These are phyloP conservation scores for Hemileia vastatrix DNA, from an alignment of 1,284 basidiomycete species.

Conservation along the genomic window DNA sequence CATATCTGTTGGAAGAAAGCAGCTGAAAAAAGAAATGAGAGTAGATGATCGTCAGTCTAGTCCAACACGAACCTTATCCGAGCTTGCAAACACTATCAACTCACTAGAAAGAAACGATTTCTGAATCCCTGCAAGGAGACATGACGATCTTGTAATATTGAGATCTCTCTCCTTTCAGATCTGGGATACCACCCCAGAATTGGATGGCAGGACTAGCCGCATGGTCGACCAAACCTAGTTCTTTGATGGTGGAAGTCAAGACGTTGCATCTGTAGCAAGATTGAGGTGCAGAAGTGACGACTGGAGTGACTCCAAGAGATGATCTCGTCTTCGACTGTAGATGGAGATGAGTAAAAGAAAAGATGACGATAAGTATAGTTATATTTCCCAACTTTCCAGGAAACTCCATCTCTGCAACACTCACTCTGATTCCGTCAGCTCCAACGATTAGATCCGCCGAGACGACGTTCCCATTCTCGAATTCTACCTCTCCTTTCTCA, in stretches of 20 bases:
- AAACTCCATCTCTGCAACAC: constrained; percentile 6
- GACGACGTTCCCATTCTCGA: constrained; percentile 50
- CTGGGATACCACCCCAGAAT: constrained; percentile 46
- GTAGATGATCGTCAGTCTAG: background rate
- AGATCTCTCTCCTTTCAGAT: no score
- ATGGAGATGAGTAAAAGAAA: constrained; percentile 36
- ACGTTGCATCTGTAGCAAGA: constrained; percentile 48
- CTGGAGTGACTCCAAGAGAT: constrained; percentile 27
- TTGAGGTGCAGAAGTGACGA: constrained; percentile 42
- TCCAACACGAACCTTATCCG: background rate
- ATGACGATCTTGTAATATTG: constrained; percentile 47
- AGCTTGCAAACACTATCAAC: constrained; percentile 35
- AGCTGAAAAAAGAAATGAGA: no score
- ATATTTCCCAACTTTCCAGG: background rate
- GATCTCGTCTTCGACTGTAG: background rate
- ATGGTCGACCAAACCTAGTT: constrained; percentile 42
- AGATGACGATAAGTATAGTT: constrained; percentile 25
- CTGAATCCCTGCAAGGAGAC: constrained; percentile 41
- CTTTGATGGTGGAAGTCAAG: constrained; percentile 34
- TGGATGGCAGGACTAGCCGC: constrained; percentile 44
- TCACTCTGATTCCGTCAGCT: constrained; percentile 52
- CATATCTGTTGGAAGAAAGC: no score
- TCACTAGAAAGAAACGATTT: constrained; percentile 46
- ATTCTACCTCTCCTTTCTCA: constrained; percentile 43
- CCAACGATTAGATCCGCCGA: constrained; percentile 56